Conservation (phyloP, 768 basidiomycete genomes). For the Floccularia luteovirens region DNA sequence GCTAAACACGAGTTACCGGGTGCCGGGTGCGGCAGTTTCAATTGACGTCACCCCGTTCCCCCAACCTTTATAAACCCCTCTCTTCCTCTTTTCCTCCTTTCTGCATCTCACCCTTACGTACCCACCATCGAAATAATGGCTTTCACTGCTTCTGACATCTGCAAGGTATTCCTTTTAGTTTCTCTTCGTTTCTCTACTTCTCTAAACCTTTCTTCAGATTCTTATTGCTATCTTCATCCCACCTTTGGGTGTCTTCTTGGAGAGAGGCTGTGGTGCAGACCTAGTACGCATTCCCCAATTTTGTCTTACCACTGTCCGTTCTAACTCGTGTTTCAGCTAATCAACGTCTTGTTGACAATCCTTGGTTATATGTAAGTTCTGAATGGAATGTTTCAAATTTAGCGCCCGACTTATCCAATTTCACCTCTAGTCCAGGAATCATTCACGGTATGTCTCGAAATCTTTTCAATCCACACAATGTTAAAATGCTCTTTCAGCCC, state of each 20-base stretch:
- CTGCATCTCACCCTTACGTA: slow-evolving; percentile 6
- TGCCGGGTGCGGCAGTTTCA: not conserved
- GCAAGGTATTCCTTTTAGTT: slow-evolving; percentile 46
- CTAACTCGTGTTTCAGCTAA: slow-evolving; percentile 23
- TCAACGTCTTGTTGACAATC: slow-evolving; percentile 77
- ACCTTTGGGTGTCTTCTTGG: slow-evolving; percentile 83
- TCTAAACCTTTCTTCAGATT: slow-evolving; percentile 25
- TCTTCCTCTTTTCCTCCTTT: not conserved
- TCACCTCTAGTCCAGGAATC: slow-evolving; percentile 55
- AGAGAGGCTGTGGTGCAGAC: slow-evolving; percentile 77
- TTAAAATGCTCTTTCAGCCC: slow-evolving; percentile 32
- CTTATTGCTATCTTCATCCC: slow-evolving; percentile 65
- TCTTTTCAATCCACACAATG: slow-evolving; percentile 1
- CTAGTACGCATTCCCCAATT: slow-evolving; percentile 37
- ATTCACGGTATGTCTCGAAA: slow-evolving; percentile 45
- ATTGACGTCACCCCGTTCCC: slow-evolving; percentile 7
- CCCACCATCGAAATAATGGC: slow-evolving; percentile 36
- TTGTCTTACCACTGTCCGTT: slow-evolving; percentile 5
- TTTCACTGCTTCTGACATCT: slow-evolving; percentile 67
- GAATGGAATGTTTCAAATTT: not conserved
- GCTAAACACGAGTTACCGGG: not conserved
- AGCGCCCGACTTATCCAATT: slow-evolving; percentile 8
- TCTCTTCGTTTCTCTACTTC: slow-evolving; percentile 6
- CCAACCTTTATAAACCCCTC: slow-evolving; percentile 6
- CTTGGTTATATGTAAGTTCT: slow-evolving; percentile 68